Conservation (phyloP, 2,329 filamentous ascomycete genomes). For the Ampelomyces quisqualis region DNA sequence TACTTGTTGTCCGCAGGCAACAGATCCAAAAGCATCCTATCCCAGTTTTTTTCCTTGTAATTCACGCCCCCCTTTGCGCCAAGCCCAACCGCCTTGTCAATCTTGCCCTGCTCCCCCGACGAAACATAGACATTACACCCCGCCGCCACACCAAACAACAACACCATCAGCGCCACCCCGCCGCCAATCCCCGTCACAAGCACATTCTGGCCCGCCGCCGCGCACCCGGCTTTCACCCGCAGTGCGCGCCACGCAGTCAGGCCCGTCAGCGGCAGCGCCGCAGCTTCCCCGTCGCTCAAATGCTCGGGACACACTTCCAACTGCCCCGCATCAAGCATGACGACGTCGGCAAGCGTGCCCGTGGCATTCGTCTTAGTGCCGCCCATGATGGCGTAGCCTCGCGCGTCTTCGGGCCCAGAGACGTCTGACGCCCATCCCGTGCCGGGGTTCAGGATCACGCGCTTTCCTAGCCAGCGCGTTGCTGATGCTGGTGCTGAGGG, state of each 20-base stretch:
- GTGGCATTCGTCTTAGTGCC: conserved; percentile 63
- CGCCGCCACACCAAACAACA: conserved; percentile 76
- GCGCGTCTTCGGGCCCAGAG: conserved; percentile 69
- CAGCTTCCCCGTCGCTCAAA: conserved; percentile 71
- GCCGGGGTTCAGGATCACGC: conserved; percentile 76
- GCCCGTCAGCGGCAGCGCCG: conserved; percentile 80
- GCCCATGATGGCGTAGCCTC: conserved; percentile 65
- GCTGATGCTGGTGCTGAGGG: conserved; percentile 52
- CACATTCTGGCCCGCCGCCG: conserved; percentile 67
- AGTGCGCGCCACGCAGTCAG: conserved; percentile 87
- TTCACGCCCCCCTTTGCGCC: conserved; percentile 80
- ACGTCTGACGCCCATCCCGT: conserved; percentile 73
- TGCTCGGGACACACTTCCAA: conserved; percentile 75
- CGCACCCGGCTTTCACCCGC: conserved; percentile 72
- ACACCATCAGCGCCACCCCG: conserved; percentile 79
- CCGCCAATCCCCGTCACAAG: conserved; percentile 90
- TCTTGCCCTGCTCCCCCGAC: conserved; percentile 71
- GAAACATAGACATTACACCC: conserved; percentile 79
- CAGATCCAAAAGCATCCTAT: conserved; percentile 66
- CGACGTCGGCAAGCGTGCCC: conserved; percentile 74
- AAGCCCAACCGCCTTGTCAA: conserved; percentile 67
- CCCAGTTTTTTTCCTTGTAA: conserved; percentile 80
- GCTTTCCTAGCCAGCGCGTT: conserved; percentile 64
- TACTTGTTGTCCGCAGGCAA: conserved; percentile 67
- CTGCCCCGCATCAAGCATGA: conserved; percentile 68